phyloP scores from a whole-genome alignment of 805 yeast species.

The Teunomyces atbi region DNA sequence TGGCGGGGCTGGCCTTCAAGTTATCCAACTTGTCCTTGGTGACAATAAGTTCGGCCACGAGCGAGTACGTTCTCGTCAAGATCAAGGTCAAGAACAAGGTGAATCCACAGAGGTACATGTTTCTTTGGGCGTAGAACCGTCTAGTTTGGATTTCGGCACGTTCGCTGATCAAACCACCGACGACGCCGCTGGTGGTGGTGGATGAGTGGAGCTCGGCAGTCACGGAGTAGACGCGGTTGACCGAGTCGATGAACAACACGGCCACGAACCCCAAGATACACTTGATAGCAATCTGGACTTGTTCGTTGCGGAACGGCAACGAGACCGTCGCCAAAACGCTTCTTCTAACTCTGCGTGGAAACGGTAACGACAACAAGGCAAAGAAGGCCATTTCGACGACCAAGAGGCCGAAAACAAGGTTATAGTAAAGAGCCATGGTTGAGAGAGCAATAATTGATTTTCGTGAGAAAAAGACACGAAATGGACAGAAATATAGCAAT shows the following conservation, averaged over 20 bases:
- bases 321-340: slow-evolving; percentile 61
- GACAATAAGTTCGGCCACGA: slow-evolving; percentile 70
- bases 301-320: slow-evolving; percentile 67
- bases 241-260: slow-evolving; percentile 82
- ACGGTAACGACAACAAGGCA: slow-evolving; percentile 77
- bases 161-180: slow-evolving; percentile 43
- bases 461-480: no score
- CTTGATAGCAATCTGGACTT: slow-evolving; percentile 73
- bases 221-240: slow-evolving; percentile 75
- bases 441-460: background rate
- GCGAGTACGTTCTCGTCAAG: slow-evolving; percentile 76
- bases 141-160: slow-evolving; percentile 86
- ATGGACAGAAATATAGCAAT: no score
- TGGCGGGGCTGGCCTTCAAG: slow-evolving; percentile 19
- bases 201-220: slow-evolving; percentile 58
- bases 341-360: slow-evolving; percentile 73
- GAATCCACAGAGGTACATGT: slow-evolving; percentile 93
- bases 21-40: slow-evolving; percentile 60
- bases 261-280: slow-evolving; percentile 82
- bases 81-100: slow-evolving; percentile 86
- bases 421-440: slow-evolving; percentile 44
- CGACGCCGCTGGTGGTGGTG: slow-evolving; percentile 20
- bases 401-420: slow-evolving; percentile 68
- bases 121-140: slow-evolving; percentile 93
- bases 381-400: slow-evolving; percentile 77